A percentile compares a stretch with the other conserved stretches of the same genome.
phyloP scores from a whole-genome alignment of 1,284 basidiomycete genomes.

The Cerrena zonata region DNA sequence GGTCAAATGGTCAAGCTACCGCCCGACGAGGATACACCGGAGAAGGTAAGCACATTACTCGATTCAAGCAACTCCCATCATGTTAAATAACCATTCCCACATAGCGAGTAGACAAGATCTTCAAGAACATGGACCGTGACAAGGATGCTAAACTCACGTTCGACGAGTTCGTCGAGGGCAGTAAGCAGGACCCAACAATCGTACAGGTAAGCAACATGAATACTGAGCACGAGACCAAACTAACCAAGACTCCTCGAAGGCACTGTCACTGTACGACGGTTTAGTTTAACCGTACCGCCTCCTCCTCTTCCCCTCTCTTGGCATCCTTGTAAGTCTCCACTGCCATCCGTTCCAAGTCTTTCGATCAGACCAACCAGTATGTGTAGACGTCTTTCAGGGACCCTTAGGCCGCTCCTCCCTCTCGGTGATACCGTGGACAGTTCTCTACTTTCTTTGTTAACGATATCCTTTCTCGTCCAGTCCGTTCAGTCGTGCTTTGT shows the following conservation, averaged over 20 bases:
- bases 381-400: conserved; percentile 1
- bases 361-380: background rate
- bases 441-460: background rate
- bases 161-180: conserved; percentile 94
- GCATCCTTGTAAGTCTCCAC: conserved; percentile 1
- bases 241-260: conserved; percentile 36
- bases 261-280: conserved; percentile 73
- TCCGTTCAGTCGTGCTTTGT: background rate
- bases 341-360: no score
- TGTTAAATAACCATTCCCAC: background rate
- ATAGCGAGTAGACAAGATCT: conserved; percentile 94
- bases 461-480: background rate
- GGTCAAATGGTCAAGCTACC: conserved; percentile 99
- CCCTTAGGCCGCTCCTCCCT: background rate
- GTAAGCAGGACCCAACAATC: conserved; percentile 96
- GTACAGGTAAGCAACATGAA: conserved; percentile 68
- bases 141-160: conserved; percentile 86
- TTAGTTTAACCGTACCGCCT: conserved; percentile 45
- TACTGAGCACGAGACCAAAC: conserved; percentile 8
- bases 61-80: background rate
- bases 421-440: background rate
- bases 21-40: conserved; percentile 95
- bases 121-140: conserved; percentile 87
- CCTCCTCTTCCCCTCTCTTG: background rate
- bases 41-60: conserved; percentile 61